Evolutionary conservation across 2,329 filamentous ascomycete genomes (phyloP).

Genomic region (Epichloe gansuensis): DNA sequence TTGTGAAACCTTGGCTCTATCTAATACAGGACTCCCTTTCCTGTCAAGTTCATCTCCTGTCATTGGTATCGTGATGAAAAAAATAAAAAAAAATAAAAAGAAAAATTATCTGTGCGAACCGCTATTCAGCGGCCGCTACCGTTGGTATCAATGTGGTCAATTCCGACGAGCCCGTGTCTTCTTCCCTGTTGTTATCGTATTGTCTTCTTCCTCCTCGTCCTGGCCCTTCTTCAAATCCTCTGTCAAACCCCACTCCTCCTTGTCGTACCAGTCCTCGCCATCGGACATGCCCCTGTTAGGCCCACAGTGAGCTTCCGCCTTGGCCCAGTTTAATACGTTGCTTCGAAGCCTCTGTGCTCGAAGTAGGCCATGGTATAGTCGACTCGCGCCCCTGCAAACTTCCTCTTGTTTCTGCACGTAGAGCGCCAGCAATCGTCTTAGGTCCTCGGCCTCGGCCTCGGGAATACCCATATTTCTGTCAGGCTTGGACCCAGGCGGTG

Average conservation of each 20-base stretch:
- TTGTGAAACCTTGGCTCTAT: too few relatives aligned
- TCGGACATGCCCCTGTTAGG: slow-evolving; percentile 66
- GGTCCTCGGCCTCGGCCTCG: slow-evolving; percentile 63
- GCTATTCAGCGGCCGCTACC: not conserved
- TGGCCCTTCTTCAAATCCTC: slow-evolving; percentile 71
- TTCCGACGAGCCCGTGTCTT: slow-evolving; percentile 45
- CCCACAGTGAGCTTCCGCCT: slow-evolving; percentile 62
- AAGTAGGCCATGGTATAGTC: slow-evolving; percentile 58
- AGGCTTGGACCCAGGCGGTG: slow-evolving; percentile 47
- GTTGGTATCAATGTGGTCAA: slow-evolving; percentile 1
- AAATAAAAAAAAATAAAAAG: not conserved
- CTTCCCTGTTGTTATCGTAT: slow-evolving; percentile 45
- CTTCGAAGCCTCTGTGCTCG: slow-evolving; percentile 60
- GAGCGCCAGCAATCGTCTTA: slow-evolving; percentile 58
- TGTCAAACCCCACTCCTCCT: slow-evolving; percentile 63
- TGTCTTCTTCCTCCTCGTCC: slow-evolving; percentile 71
- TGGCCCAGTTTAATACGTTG: slow-evolving; percentile 62
- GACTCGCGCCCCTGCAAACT: slow-evolving; percentile 57
- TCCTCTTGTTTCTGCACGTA: slow-evolving; percentile 84
- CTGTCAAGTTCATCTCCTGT: not conserved
- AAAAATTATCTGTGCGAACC: not conserved
- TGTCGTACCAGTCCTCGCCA: slow-evolving; percentile 82
- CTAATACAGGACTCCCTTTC: not conserved
- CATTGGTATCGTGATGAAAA: not conserved
- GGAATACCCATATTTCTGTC: slow-evolving; percentile 64